phyloP scores from a whole-genome alignment of 2,329 filamentous ascomycete genomes.

The Aspergillus glaucus region DNA sequence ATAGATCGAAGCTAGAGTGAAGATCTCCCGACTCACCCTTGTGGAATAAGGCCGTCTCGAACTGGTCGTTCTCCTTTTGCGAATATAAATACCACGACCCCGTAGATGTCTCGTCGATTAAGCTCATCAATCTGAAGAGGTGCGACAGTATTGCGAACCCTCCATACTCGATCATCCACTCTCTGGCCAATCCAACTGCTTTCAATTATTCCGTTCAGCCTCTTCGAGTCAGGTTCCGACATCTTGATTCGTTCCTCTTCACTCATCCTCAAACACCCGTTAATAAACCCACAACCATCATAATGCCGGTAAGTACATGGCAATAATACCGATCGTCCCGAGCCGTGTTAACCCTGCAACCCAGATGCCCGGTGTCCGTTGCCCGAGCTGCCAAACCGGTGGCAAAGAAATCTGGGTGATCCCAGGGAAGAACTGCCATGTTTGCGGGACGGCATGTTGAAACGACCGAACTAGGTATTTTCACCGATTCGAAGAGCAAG shows the following conservation, averaged over 20 bases:
- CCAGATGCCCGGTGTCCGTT: constrained; percentile 42
- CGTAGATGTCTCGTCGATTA: constrained; percentile 4
- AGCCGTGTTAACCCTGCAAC: neutral
- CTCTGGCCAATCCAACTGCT: constrained; percentile 1
- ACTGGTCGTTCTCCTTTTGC: constrained; percentile 2
- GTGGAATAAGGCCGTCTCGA: constrained; percentile 1
- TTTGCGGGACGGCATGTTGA: constrained; percentile 33
- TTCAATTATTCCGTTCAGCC: neutral
- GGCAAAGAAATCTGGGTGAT: constrained; percentile 41
- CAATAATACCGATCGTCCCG: neutral
- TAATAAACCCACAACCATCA: constrained; percentile 1
- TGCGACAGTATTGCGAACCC: neutral
- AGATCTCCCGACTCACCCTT: constrained; percentile 16
- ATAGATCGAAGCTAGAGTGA: constrained; percentile 17
- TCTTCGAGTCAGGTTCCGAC: neutral
- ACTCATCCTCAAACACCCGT: neutral
- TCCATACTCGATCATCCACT: neutral
- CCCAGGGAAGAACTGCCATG: constrained; percentile 41
- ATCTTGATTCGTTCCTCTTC: neutral
- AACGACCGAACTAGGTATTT: constrained; percentile 5
- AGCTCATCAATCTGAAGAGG: constrained; percentile 9
- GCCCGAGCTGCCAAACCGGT: constrained; percentile 30
- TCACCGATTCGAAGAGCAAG: neutral
- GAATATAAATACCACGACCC: constrained; percentile 1
- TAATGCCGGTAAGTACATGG: constrained; percentile 5